phyloP scores from a whole-genome alignment of 2,329 filamentous ascomycete species.

The Ophiobolus disseminans region DNA sequence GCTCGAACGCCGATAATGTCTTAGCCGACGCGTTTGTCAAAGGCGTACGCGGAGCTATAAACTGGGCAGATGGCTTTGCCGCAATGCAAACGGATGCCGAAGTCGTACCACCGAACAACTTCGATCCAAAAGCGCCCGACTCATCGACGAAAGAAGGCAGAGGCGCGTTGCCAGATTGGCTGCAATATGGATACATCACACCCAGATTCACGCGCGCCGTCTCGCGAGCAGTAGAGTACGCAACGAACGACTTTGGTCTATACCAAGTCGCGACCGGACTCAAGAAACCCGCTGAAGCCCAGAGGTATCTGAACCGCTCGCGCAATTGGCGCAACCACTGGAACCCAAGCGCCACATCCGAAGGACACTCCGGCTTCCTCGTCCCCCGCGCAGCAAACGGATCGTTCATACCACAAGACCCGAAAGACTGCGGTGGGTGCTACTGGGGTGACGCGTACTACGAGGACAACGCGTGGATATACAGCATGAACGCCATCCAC shows the following conservation, averaged over 20 bases:
- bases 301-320: slow-evolving; percentile 68
- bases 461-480: slow-evolving; percentile 68
- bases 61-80: slow-evolving; percentile 62
- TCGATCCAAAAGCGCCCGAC: slow-evolving; percentile 62
- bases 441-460: slow-evolving; percentile 71
- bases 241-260: slow-evolving; percentile 72
- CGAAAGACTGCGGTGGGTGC: slow-evolving; percentile 66
- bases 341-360: slow-evolving; percentile 64
- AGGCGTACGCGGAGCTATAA: slow-evolving; percentile 66
- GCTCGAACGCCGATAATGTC: slow-evolving; percentile 74
- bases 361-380: slow-evolving; percentile 70
- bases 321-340: slow-evolving; percentile 76
- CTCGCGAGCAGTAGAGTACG: slow-evolving; percentile 71
- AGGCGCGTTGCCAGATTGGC: slow-evolving; percentile 62
- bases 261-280: slow-evolving; percentile 69
- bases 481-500: slow-evolving; percentile 73
- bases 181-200: slow-evolving; percentile 69
- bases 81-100: slow-evolving; percentile 74
- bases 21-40: slow-evolving; percentile 76
- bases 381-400: slow-evolving; percentile 64
- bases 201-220: slow-evolving; percentile 67
- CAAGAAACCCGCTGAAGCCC: slow-evolving; percentile 58
- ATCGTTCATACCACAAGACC: slow-evolving; percentile 58
- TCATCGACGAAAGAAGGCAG: slow-evolving; percentile 58
- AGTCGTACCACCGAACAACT: slow-evolving; percentile 64